Evolutionary conservation across 129 eudicot genomes (phyloP).

Genomic region (Cynara cardunculus): DNA sequence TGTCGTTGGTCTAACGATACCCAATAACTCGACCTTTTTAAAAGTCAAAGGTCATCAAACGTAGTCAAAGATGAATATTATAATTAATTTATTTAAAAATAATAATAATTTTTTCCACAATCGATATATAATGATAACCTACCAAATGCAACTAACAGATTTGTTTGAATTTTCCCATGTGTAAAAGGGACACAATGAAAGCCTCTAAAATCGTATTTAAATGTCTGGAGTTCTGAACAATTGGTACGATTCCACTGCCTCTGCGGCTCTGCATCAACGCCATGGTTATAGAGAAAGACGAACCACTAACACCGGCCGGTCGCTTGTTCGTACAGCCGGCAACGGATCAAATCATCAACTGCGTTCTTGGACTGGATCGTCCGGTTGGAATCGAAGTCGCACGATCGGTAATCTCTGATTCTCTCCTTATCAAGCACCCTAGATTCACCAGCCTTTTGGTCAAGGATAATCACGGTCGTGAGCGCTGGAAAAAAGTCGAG

Average conservation of each 20-base stretch:
- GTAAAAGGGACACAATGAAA: not conserved
- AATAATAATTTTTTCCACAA: too few relatives aligned
- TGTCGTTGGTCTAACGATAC: too few relatives aligned
- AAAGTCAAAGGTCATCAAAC: too few relatives aligned
- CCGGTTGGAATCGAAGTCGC: constrained; percentile 33
- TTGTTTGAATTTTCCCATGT: too few relatives aligned
- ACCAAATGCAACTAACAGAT: too few relatives aligned
- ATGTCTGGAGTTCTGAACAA: not conserved
- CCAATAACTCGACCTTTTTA: too few relatives aligned
- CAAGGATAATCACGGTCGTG: constrained; percentile 32
- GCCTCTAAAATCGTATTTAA: not conserved
- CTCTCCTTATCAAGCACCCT: constrained; percentile 55
- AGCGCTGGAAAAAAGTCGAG: constrained; percentile 42
- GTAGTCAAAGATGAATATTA: too few relatives aligned
- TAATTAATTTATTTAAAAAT: too few relatives aligned
- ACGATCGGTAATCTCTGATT: constrained; percentile 36
- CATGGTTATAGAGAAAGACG: constrained; percentile 27
- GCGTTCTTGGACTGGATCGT: constrained; percentile 36
- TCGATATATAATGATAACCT: too few relatives aligned
- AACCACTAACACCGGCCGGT: constrained; percentile 73
- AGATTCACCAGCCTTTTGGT: constrained; percentile 61
- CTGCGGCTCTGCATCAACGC: not conserved
- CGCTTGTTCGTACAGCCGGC: constrained; percentile 56
- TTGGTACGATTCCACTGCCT: not conserved
- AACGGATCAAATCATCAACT: constrained; percentile 49